Conservation (phyloP, 2,329 filamentous ascomycete genomes). For the Aspergillus udagawae region DNA sequence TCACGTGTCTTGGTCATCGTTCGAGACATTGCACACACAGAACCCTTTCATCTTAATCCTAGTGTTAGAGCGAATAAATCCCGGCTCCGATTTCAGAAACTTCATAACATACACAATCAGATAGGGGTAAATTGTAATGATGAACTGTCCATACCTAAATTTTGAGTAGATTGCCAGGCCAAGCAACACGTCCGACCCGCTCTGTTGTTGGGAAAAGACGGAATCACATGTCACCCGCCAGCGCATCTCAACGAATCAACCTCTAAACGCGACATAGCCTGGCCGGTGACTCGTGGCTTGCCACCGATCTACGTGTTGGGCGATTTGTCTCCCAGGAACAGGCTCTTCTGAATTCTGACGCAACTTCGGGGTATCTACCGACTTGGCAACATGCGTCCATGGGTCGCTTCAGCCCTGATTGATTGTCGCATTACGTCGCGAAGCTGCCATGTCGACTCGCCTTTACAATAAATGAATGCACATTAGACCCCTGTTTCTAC, state of each 20-base stretch:
- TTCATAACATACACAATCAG: too few relatives aligned
- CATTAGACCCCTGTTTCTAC: not conserved
- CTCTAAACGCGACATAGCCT: not conserved
- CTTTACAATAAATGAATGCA: not conserved
- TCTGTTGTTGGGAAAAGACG: not conserved
- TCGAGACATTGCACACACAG: not conserved
- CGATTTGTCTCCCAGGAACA: not conserved
- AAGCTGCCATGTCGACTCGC: not conserved
- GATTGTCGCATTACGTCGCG: not conserved
- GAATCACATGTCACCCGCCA: conserved; percentile 12
- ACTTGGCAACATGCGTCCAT: not conserved
- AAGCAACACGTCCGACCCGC: not conserved
- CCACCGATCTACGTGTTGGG: not conserved
- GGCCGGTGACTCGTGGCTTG: not conserved
- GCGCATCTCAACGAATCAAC: not conserved
- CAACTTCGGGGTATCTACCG: not conserved
- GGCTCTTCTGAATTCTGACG: not conserved
- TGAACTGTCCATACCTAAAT: not conserved
- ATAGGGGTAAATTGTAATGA: not conserved
- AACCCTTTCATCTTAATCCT: not conserved
- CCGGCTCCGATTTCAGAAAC: too few relatives aligned
- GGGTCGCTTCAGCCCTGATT: not conserved
- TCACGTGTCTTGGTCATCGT: not conserved
- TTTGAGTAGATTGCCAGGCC: not conserved
- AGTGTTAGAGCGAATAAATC: not conserved